These are phyloP conservation scores for Medicago truncatula DNA, from an alignment of 306 rosid genomes.

Conservation along the genomic window MtrunA17r5.0-ANR NC_053048.1:46472001-46472500, in stretches of 20 bases:
- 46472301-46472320: slow-evolving; percentile 12
- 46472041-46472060: slow-evolving; percentile 94
- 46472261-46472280: slow-evolving; percentile 12
- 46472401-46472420: not conserved
- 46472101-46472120: slow-evolving; percentile 95
- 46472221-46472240: slow-evolving; percentile 62
- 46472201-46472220: slow-evolving; percentile 92
- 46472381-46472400: slow-evolving; percentile 4
- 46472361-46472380: not conserved
- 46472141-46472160: slow-evolving; percentile 75
- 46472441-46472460: slow-evolving; percentile 13
- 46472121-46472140: slow-evolving; percentile 99
- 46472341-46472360: not conserved
- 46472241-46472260: slow-evolving; percentile 16
- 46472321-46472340: slow-evolving; percentile 3
- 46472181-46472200: slow-evolving; percentile 97
- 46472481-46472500: slow-evolving; percentile 1
- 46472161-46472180: slow-evolving; percentile 97
- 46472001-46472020: slow-evolving; percentile 43
- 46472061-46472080: slow-evolving; percentile 96
- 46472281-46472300: not conserved
- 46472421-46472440: slow-evolving; percentile 31
- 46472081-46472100: slow-evolving; percentile 93
- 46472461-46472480: slow-evolving; percentile 12
- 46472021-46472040: slow-evolving; percentile 97